Base-by-base conservation (phyloP, 2,329 filamentous ascomycete genomes). In the Aspergillus fumigatiaffinis region DNA sequence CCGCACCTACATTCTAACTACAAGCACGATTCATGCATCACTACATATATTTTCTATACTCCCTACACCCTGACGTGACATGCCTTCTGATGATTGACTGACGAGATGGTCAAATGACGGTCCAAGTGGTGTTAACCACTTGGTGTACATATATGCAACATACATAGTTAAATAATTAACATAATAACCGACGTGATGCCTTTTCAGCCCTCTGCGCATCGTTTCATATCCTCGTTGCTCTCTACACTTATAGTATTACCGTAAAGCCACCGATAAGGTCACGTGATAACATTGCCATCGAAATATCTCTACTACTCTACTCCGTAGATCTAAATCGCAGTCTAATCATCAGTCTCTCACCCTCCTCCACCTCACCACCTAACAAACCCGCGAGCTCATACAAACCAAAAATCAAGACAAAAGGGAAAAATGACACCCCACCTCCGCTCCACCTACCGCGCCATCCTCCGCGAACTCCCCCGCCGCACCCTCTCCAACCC, bases 381-480 rank as follows among this genome's bases (percentile, higher is more conserved):
- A 9, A 38, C n/a, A 32, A 17, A 10, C 41, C 44, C 53, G 2
- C 21, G 3, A 14, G 3, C 42, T 23, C 42, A 20, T 17, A 52
- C 17, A 48, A 32, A 50, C 41, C n/a, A 26, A 53, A 51, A 49
- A 10, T 29, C 23, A 32, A 32, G 47, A 49, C 52, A 49, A 41
- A 47, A 64, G 60, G 53, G 53, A 50, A 48, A 66, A 35, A 47
- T 73, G 50, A 67, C 76, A 42, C 25, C 50, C 5, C 73, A 80
- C 60, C 72, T 83, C 44, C 90, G 91, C 68, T 86, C 91, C 38
- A 82, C 96, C 71, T 97, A 97, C 82, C 90, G 93, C 68, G 84
- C 88, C 46, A 82, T 97, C 70, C 86, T 97, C 55, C 91, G 93
- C 74, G 92, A 97, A 78, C 86, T 97, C 8, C 93, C 93, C 1